phyloP scores from a whole-genome alignment of 2,329 filamentous ascomycete genomes.

The Onygena corvina region DNA sequence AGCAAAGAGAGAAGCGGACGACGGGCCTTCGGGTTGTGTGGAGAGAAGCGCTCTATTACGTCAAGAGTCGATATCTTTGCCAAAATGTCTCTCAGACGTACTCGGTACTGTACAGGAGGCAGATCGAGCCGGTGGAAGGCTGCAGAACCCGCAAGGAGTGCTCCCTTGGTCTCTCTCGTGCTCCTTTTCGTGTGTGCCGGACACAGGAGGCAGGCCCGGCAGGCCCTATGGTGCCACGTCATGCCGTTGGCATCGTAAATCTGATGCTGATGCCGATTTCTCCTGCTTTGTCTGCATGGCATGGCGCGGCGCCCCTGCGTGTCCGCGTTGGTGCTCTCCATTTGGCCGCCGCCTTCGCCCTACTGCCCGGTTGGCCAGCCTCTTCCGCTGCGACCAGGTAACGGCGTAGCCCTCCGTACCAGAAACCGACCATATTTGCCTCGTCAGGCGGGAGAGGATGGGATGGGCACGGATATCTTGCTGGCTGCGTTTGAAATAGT shows the following conservation, averaged over 20 bases:
- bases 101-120: background rate
- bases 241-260: background rate
- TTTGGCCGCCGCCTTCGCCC: background rate
- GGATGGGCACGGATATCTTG: background rate
- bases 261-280: background rate
- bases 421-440: background rate
- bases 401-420: no score
- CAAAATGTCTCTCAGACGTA: no score
- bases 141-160: no score
- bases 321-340: background rate
- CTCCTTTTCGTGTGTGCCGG: no score
- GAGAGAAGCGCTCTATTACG: constrained; percentile 1
- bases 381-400: no score
- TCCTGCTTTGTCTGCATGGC: background rate
- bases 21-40: no score
- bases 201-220: background rate
- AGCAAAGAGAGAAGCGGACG: background rate
- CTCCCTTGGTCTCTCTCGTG: no score
- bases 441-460: background rate
- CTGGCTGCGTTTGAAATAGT: background rate
- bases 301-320: background rate
- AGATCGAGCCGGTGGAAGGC: background rate
- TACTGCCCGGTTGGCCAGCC: background rate
- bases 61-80: constrained; percentile 5
- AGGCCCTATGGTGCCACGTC: background rate